phyloP scores from a whole-genome alignment of 345 rosid genomes.

The Eucalyptus regnans region DNA sequence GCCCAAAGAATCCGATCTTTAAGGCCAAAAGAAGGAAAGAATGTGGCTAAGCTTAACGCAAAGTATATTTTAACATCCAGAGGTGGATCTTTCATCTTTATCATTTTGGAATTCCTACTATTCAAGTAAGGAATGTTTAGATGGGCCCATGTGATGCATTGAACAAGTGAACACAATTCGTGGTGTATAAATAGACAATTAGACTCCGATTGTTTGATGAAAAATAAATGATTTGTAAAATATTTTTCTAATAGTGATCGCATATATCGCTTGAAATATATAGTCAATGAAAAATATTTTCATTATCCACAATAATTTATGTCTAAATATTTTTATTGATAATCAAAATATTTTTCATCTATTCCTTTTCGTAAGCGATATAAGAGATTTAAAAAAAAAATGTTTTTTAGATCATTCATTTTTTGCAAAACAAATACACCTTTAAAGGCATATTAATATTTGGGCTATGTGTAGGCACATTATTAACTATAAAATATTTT shows the following conservation, averaged over 20 bases:
- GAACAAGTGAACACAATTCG: not conserved
- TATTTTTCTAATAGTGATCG: rapidly evolving
- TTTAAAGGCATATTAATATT: not conserved
- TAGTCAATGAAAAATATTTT: not conserved
- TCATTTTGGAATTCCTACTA: not conserved
- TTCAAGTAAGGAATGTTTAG: not conserved
- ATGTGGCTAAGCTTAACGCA: not conserved
- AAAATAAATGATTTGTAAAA: not conserved
- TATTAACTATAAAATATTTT: not conserved
- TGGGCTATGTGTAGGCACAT: not conserved
- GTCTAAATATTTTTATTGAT: too few relatives aligned
- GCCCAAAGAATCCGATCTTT: not conserved
- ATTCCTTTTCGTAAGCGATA: not conserved
- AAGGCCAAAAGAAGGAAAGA: not conserved
- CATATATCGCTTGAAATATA: not conserved
- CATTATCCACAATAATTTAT: not conserved
- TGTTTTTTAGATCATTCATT: not conserved
- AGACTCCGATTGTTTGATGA: rapidly evolving
- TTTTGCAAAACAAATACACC: not conserved
- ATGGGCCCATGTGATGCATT: not conserved
- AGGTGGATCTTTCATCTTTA: not conserved
- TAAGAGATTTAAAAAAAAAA: not conserved
- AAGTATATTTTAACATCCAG: not conserved
- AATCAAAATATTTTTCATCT: not conserved
- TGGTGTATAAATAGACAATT: not conserved